Base-by-base conservation (phyloP, 306 rosid genomes). In the Dicorynia guianensis region DNA sequence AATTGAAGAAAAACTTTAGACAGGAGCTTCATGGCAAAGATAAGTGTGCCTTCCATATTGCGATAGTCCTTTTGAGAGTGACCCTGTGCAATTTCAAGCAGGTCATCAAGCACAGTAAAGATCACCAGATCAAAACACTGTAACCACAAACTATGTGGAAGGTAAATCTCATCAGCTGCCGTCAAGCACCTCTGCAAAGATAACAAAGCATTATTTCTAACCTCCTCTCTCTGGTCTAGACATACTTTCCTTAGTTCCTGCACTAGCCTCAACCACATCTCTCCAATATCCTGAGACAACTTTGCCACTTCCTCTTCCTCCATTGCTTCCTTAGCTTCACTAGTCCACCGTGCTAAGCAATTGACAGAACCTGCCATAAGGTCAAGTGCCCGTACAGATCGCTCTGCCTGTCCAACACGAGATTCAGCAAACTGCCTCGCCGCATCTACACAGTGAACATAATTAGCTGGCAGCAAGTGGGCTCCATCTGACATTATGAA, bases 401-500 rank as follows among this genome's bases (percentile, higher is more conserved):
- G 87, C 59, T 96, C 99, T 20, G 87, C 91, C 77, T 86, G 92
- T 75, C 99, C 99, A 58, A 92, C 93, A 15, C 98, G 97, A 77
- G 99, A 96, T 83, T 96, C 99, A 13, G 99, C 93, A 90, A 96
- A 96, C 78, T 92, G 93, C 85, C 97, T 89, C 40, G 97, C 84
- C 3, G 98, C 88, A 52, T 96, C 99, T 46, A 90, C 61, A 69
- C 97, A 96, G 47, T 87, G 83, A 69, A 71, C 85, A 82, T 86
- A 96, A 86, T 92, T 96, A 75, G 96, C 85, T n/a, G 97, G 93
- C 78, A 89, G 85, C 86, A 92, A 73, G 89, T 92, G 93, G 76
- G 87, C 79, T 76, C 97, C 97, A 61, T 92, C 92, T 11, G 97
- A 89, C 96, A 96, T 91, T 57, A 96, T 89, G 81, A 90, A 92